Evolutionary conservation across 331 rosid genomes (phyloP).

Genomic region (Erythrophleum ivorense): DNA sequence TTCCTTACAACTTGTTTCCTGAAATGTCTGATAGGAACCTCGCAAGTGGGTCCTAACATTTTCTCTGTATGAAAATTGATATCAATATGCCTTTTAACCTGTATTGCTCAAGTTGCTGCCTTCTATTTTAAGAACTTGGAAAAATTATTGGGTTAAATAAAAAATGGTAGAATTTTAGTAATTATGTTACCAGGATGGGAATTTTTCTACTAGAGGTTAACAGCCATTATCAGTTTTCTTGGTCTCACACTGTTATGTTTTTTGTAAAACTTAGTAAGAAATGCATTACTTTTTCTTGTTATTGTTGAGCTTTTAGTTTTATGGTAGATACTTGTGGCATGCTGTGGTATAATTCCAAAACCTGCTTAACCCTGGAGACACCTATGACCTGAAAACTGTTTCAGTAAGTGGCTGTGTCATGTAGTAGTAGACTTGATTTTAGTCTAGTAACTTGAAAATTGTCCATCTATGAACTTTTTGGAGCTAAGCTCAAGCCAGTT

Average conservation of each 20-base stretch:
- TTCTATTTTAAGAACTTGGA: background rate
- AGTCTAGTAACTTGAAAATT: background rate
- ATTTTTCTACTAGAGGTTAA: background rate
- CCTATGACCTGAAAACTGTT: background rate
- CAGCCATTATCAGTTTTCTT: background rate
- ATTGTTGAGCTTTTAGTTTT: background rate
- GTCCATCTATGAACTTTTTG: background rate
- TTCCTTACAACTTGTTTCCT: background rate
- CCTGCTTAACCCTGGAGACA: background rate
- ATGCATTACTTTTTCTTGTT: background rate
- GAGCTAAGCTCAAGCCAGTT: slow-evolving; percentile 1
- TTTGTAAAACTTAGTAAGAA: background rate
- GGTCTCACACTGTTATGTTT: background rate
- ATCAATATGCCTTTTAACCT: background rate
- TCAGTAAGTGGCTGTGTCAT: background rate
- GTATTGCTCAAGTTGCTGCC: background rate
- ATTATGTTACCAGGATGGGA: background rate
- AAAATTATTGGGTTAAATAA: background rate
- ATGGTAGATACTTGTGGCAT: background rate
- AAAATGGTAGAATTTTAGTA: background rate
- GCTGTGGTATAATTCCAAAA: background rate
- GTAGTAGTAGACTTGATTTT: background rate
- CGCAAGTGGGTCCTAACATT: background rate
- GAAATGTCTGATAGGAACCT: slow-evolving; percentile 18
- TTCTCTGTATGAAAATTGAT: background rate